Percentiles rank a stretch among this genome's conserved stretches.
These are phyloP conservation scores for Pyricularia sp. DNA, from an alignment of 2,329 filamentous ascomycete species.

Conservation along the genomic window DNA sequence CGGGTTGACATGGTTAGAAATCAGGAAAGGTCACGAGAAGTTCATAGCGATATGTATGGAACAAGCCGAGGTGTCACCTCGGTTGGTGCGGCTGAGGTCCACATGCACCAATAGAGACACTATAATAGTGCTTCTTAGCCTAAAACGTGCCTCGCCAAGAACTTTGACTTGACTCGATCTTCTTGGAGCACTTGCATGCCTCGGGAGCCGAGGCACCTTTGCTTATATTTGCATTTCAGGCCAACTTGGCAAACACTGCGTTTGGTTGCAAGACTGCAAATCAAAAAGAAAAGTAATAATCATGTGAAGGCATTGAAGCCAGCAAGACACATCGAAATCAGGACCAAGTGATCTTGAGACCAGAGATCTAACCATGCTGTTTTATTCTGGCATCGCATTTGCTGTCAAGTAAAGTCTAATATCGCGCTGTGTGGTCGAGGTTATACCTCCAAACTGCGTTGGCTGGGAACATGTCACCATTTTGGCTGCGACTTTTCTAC, in stretches of 20 bases:
- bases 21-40: not conserved
- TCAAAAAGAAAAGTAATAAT: not conserved
- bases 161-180: not conserved
- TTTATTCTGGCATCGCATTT: not conserved
- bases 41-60: not conserved
- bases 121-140: not conserved
- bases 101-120: not conserved
- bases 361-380: not conserved
- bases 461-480: conserved; percentile 16
- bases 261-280: not conserved
- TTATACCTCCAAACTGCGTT: not conserved
- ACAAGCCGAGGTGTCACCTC: not conserved
- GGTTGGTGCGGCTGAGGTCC: not conserved
- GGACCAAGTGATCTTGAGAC: not conserved
- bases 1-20: not conserved
- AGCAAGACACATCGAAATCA: not conserved
- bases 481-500: conserved; percentile 27
- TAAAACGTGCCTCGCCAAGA: not conserved
- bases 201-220: not conserved
- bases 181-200: not conserved
- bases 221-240: not conserved
- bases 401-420: not conserved
- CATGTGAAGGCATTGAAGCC: not conserved
- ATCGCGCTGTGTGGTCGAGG: not conserved
- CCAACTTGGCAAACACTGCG: not conserved